These are phyloP conservation scores for Phlyctochytrium planicorne DNA, from an alignment of 192 early-diverging fungal species.

Conservation along the genomic window DNA sequence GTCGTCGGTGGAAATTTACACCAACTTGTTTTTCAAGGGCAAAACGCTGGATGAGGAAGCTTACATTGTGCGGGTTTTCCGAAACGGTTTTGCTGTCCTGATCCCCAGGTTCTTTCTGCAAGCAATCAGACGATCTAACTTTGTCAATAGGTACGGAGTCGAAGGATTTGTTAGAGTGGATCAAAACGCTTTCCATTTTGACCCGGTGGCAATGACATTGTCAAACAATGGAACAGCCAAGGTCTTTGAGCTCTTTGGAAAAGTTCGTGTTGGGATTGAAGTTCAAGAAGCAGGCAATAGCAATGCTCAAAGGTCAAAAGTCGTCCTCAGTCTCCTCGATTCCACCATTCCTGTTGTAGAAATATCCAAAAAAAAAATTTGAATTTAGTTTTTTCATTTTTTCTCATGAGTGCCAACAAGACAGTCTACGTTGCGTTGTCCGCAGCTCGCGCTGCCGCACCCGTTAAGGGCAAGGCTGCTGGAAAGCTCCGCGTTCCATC, in stretches of 20 bases:
- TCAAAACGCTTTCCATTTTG: not conserved
- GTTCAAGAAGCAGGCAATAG: slow-evolving; percentile 54
- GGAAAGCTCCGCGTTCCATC: too few species aligned
- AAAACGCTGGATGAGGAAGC: slow-evolving; percentile 84
- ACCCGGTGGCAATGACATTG: not conserved
- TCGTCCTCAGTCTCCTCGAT: slow-evolving; percentile 48
- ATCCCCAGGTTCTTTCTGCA: slow-evolving; percentile 66
- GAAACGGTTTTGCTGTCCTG: slow-evolving; percentile 93
- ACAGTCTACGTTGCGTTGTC: too few species aligned
- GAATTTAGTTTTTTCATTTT: too few species aligned
- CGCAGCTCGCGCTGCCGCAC: too few species aligned
- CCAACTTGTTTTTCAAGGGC: slow-evolving; percentile 93
- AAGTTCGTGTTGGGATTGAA: slow-evolving; percentile 72
- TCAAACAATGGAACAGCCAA: slow-evolving; percentile 21
- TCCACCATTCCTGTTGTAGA: slow-evolving; percentile 44
- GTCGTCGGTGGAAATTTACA: slow-evolving; percentile 94
- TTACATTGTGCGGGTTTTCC: slow-evolving; percentile 86
- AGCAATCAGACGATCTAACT: not conserved
- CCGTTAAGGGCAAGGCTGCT: too few species aligned
- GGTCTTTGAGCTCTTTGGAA: slow-evolving; percentile 71
- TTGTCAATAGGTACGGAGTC: slow-evolving; percentile 71
- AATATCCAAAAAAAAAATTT: too few species aligned
- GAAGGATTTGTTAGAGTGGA: slow-evolving; percentile 75
- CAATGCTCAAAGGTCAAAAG: slow-evolving; percentile 39
- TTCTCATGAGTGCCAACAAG: too few species aligned